phyloP scores from a whole-genome alignment of 164 flowering plant genomes.

The Akebia trifoliata region DNA sequence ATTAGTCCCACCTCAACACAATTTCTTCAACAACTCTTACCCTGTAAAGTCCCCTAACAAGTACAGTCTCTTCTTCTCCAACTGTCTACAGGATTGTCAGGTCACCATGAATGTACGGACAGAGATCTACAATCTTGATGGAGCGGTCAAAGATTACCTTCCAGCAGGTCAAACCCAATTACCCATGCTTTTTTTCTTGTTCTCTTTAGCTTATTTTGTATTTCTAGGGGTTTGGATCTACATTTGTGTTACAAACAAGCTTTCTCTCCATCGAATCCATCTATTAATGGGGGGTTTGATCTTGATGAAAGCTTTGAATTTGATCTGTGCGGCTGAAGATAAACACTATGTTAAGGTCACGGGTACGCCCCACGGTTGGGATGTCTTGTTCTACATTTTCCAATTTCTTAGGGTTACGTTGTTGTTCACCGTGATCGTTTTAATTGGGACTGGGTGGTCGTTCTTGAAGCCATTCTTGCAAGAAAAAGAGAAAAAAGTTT shows the following conservation, averaged over 20 bases:
- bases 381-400: constrained; percentile 64
- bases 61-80: constrained; percentile 72
- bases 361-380: constrained; percentile 82
- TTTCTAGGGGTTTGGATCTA: constrained; percentile 60
- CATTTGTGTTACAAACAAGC: constrained; percentile 29
- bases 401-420: constrained; percentile 59
- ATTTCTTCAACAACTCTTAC: constrained; percentile 39
- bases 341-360: constrained; percentile 77
- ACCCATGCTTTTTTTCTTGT: constrained; percentile 47
- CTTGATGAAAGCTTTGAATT: constrained; percentile 57
- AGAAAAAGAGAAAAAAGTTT: constrained; percentile 74
- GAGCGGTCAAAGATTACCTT: constrained; percentile 50
- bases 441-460: constrained; percentile 86
- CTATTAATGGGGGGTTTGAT: constrained; percentile 59
- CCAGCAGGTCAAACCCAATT: constrained; percentile 78
- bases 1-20: constrained; percentile 39
- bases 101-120: constrained; percentile 67
- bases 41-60: constrained; percentile 58
- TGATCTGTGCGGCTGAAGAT: constrained; percentile 78
- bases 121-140: constrained; percentile 61
- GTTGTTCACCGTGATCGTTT: constrained; percentile 66
- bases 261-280: constrained; percentile 65
- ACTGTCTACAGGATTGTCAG: constrained; percentile 55
- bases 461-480: constrained; percentile 72
- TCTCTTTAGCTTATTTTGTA: constrained; percentile 39